These are phyloP conservation scores for Acrocalymma vagum DNA, from an alignment of 2,329 filamentous ascomycete genomes.

Conservation along the genomic window DNA sequence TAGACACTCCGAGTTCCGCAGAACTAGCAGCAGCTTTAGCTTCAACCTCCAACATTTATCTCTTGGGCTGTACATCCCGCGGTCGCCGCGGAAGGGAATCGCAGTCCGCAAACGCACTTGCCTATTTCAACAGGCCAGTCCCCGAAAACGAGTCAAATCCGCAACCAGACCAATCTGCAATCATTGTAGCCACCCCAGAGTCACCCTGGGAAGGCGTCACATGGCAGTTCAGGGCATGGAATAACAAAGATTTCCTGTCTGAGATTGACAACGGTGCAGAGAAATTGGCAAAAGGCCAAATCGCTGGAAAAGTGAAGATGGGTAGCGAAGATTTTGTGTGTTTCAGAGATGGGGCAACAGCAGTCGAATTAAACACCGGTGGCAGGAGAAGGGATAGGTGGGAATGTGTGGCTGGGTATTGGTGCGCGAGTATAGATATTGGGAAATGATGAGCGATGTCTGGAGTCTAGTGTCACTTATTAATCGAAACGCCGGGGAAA, in stretches of 20 bases:
- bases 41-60: constrained; percentile 20
- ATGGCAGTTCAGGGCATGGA: background rate
- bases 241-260: constrained; percentile 6
- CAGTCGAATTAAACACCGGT: constrained; percentile 19
- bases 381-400: constrained; percentile 5
- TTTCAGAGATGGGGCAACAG: constrained; percentile 24
- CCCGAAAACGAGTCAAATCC: too few species aligned
- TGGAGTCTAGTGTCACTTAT: too few species aligned
- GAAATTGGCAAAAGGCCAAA: constrained; percentile 14
- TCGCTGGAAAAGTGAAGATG: constrained; percentile 22
- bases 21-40: constrained; percentile 8
- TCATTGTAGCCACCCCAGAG: too few species aligned
- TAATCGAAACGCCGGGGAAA: too few species aligned
- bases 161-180: too few species aligned
- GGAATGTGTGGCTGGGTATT: constrained; percentile 25
- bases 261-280: constrained; percentile 19
- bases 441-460: background rate
- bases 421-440: constrained; percentile 21
- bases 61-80: constrained; percentile 20
- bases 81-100: too few species aligned
- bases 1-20: too few species aligned
- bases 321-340: constrained; percentile 25
- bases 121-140: too few species aligned
- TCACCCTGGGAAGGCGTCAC: constrained; percentile 14
- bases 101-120: too few species aligned